Evolutionary conservation across 805 yeast species (phyloP), one percentile per base, ranked within the genome.

Genomic region (Maudiozyma bulderi): DNA sequence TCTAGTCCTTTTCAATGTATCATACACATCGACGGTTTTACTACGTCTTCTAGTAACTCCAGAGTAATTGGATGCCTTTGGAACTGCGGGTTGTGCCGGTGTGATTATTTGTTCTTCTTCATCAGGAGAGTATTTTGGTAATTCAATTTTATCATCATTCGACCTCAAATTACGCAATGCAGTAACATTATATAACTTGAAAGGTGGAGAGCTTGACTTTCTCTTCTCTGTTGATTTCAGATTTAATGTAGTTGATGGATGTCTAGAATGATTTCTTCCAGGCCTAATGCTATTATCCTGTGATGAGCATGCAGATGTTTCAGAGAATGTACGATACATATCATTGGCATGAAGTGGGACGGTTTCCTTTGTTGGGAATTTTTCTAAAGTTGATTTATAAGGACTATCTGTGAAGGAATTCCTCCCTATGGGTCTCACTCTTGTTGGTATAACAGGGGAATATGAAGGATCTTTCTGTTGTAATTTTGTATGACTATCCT

Each of bases 11-110:
- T 47, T 46, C 7, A 41, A 43, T 31, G 56, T 50, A 43, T 61
- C 69, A 29, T 54, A 51, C 1, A 57, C 53, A 38, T 62, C 69
- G 9, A 64, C 57, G 0, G 69, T 65, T 44, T 57, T 60, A 50
- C 69, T 65, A 45, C 69, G 60, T 45, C 59, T 55, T 46, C 68
- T 57, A 47, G 51, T 37, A 5, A 38, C 39, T 15, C 32, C 31
- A 31, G 42, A 10, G 26, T 20, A 20, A 20, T 20, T 20, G 3
- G 11, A 32, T 34, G 31, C 43, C 6, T 46, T 31, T 5, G 33
- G 40, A 15, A 3, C 7, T 45, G 41, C 29, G 35, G 11, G 6
- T 10, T 14, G 29, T 29, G 33, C 7, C 41, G 29, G 28, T 8
- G 31, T 20, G 6, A 39, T 11, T 33, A 20, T 32, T 8, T 40